A percentile compares a stretch with the other conserved stretches of the same genome.
Conservation (phyloP, 805 yeast genomes). For the Priceomyces medius region DNA sequence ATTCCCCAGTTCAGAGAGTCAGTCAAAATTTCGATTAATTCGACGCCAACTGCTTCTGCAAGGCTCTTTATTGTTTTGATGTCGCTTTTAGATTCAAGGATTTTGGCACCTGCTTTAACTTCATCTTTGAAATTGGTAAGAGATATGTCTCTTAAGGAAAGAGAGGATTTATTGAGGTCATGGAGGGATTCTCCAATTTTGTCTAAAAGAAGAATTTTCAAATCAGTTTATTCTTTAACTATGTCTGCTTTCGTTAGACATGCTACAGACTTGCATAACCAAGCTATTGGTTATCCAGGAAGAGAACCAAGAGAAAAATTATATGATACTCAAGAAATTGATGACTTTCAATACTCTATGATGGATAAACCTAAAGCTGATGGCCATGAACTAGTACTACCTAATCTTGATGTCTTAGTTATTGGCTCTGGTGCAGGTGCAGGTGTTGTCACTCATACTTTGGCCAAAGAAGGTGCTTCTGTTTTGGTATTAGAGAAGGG, state of each 20-base stretch:
- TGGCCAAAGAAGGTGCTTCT: conserved; percentile 41
- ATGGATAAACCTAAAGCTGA: conserved; percentile 29
- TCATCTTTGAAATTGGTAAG: conserved; percentile 30
- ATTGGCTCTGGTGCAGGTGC: conserved; percentile 57
- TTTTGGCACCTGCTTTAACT: conserved; percentile 33
- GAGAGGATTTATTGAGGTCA: conserved; percentile 27
- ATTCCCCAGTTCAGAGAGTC: conserved; percentile 25
- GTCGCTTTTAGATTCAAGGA: conserved; percentile 27
- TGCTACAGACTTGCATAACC: conserved; percentile 32
- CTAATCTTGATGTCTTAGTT: conserved; percentile 44
- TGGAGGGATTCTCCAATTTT: conserved; percentile 45
- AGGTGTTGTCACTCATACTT: conserved; percentile 50
- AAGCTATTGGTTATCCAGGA: conserved; percentile 41
- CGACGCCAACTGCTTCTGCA: conserved; percentile 16
- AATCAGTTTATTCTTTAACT: conserved; percentile 25
- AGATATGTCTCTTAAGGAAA: conserved; percentile 36
- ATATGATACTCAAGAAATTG: conserved; percentile 24
- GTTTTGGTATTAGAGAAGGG: conserved; percentile 54
- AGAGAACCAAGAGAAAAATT: conserved; percentile 28
- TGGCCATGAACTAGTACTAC: conserved; percentile 30
- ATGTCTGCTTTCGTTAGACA: conserved; percentile 22
- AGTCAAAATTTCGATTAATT: conserved; percentile 13
- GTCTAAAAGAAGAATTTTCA: conserved; percentile 33
- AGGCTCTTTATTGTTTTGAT: conserved; percentile 24
- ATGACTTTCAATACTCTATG: conserved; percentile 28